Evolutionary conservation across 257 asterid genomes (phyloP), one percentile per base, ranked within the genome.

Genomic region (Nicotiana obtusifolia): DNA sequence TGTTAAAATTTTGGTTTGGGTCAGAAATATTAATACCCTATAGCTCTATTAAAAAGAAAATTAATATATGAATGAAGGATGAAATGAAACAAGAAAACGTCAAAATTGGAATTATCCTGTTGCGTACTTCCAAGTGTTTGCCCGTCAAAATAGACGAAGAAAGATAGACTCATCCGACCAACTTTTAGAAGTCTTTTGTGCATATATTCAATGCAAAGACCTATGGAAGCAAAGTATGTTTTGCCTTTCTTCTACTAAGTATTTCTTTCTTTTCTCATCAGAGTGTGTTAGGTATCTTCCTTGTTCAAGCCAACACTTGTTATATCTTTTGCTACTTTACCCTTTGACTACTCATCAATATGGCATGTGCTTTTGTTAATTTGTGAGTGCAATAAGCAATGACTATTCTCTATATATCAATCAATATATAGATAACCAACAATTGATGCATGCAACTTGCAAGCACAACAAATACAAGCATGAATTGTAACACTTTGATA

Each of bases 231-330:
- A 14, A 73, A 73, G 37, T n/a, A 14, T 73, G 78, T 73, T 22
- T 47, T 73, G 60, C 78, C 78, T 73, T 73, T 73, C 78, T 71
- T 44, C 13, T 41, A 71, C 19, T 10, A 56, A 2, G 7, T 37
- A 69, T 20, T 11, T 41, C 3, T 69, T 73, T 52, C 17, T 52
- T 47, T 22, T 47, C 41, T 47, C 41, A 47, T 24, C 14, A 3
- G 22, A 5, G 24, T 47, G 24, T 73, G 61, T 73, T 73, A 71
- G 78, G 61, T 73, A 47, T 73, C 61, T 47, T 73, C 79, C 79
- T 73, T 47, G 24, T 47, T 47, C 79, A 47, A 73, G 41, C 61
- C 41, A 73, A 56, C 3, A 24, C 61, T 71, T 13, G 10, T 13
- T 71, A 15, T 28, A 26, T 14, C 1, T 26, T 19, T 19, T 57